These are phyloP conservation scores for Xerophyta viscosa DNA, from an alignment of 106 monocot species.

Conservation along the genomic window DNA sequence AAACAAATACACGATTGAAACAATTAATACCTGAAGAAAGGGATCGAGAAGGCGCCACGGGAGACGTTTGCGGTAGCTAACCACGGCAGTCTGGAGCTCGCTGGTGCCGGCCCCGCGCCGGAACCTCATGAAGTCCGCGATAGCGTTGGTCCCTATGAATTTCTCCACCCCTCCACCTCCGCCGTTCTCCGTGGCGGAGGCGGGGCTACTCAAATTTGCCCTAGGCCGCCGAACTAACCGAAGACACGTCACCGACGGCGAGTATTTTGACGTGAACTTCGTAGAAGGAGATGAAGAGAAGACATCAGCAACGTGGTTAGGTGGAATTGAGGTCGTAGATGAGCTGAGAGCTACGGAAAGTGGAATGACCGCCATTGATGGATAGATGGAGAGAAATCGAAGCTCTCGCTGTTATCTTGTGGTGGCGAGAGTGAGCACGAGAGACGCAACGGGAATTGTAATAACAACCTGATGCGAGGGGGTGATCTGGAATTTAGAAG, in stretches of 20 bases:
- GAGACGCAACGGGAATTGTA: too few relatives aligned
- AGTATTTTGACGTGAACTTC: neutral
- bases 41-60: constrained; percentile 77
- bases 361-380: neutral
- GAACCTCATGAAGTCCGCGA: constrained; percentile 81
- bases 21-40: constrained; percentile 51
- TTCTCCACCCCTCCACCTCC: constrained; percentile 10
- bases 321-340: neutral
- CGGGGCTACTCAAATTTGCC: neutral
- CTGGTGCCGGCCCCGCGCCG: constrained; percentile 16
- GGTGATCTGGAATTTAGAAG: too few relatives aligned
- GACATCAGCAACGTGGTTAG: neutral
- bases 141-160: constrained; percentile 49
- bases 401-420: neutral
- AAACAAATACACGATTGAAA: neutral
- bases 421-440: neutral
- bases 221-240: neutral
- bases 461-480: too few relatives aligned
- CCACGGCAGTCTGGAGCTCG: constrained; percentile 82
- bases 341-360: neutral
- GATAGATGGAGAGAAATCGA: neutral
- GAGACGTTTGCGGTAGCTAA: constrained; percentile 59
- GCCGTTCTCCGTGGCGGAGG: constrained; percentile 5
- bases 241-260: neutral
- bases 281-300: too few relatives aligned